Evolutionary conservation across 352 stramenopile genomes (phyloP), one percentile per base, ranked within the genome.

Genomic region (Phytopythium ostracodes): DNA sequence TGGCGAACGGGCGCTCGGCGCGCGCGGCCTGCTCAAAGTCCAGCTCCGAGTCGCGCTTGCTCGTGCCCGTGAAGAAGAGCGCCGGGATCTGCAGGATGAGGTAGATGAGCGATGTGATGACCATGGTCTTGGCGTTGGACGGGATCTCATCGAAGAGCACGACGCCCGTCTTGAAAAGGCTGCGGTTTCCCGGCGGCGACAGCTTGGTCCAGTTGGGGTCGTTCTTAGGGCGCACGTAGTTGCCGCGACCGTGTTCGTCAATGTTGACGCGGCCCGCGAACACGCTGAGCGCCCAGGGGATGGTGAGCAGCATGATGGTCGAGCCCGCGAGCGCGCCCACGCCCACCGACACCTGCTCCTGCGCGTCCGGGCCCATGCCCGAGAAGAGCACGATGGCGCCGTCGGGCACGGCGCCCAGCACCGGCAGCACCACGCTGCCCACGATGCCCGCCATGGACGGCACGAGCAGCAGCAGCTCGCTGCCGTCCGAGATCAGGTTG

Each of bases 221-320:
- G 24, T 78, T 75, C 66, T 94, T 96, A 46, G 83, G 84, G 12
- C 81, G 78, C 44, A 88, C 69, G 65, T 97, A 97, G 64, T 88
- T 94, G 60, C 87, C 89, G 50, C 83, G 75, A 18, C 88, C 93
- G 33, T 94, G 75, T 27, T 80, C 75, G 63, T 97, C 87, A 51
- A 99, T 88, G 81, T 98, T 94, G 29, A 99, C 97, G 52, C 96
- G 92, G 5, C 97, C 97, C 18, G 84, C 91, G 59, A 92, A 96
- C 27, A 99, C 71, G 59, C 88, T 96, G 25, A 99, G 76, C 29
- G 84, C 94, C 93, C 96, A 99, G 22, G 97, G 97, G 46, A 99
- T 96, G n/a, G 97, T 99, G 60, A 99, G 81, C 63, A 99, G 81
- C 96, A 99, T 99, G 71, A 99, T 99, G n/a, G 97, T 99, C 40